Base-by-base conservation (phyloP, 768 basidiomycete species). In the Exsudoporus frostii region DNA sequence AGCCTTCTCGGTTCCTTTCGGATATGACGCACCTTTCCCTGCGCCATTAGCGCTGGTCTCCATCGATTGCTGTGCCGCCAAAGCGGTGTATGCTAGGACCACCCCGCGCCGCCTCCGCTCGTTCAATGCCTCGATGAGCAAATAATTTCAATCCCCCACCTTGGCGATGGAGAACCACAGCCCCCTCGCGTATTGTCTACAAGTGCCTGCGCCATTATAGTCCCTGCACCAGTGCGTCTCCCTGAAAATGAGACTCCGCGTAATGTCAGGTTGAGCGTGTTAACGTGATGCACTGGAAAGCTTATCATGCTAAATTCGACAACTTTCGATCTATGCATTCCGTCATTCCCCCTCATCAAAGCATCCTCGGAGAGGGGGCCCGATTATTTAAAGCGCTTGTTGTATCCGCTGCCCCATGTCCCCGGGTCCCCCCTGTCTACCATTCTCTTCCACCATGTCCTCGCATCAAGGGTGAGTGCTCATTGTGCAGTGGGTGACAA, bases 261-360 rank as follows among this genome's bases (percentile, higher is more conserved):
- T 20, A 4, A 32, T 17, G 24, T 20, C 33, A 13, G 7, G 13
- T 41, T 24, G 56, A 22, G 45, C 34, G 6, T 34, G 48, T 50
- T 60, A 25, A 65, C 60, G 65, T 62, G 49, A 57, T 64, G 42
- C 66, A 70, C 68, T 64, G 65, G 66, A 68, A 57, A 58, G 54
- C 14, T 25, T 57, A 56, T 52, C 53, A 39, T 54, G 42, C 64
- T 34, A 61, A 66, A 61, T 45, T 43, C 44, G 58, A 25, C 54
- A 30, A 36, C 41, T 20, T 53, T 48, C 49, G 58, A 66, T 63
- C 47, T 45, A 29, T 48, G 7, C 51, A 61, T 65, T 54, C 45
- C 56, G 54, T 54, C 64, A 68, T 48, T 38, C 41, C 15, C 39
- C 45, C 48, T 49, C 29, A 59, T 24, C 45, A 68, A 64, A 64